Evolutionary conservation across 176 grass and related monocot genomes (phyloP).

Genomic region (Aegilops speltoides): DNA sequence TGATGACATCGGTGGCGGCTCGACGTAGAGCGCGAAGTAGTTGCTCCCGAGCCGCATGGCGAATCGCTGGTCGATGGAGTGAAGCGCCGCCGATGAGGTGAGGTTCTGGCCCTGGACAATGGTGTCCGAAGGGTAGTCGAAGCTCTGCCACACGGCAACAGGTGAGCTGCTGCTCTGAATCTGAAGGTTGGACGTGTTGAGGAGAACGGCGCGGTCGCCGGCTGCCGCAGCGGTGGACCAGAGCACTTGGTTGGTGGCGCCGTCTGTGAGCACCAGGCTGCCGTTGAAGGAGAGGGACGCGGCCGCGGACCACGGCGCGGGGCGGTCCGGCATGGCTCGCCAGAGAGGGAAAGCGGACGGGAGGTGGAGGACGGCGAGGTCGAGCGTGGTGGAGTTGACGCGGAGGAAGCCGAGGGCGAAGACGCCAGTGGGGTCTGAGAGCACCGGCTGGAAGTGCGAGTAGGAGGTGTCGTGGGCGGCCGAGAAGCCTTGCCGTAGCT

Average conservation of each 20-base stretch:
- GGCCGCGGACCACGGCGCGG: slow-evolving; percentile 37
- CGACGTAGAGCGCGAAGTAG: slow-evolving; percentile 62
- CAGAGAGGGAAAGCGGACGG: slow-evolving; percentile 73
- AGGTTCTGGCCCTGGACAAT: slow-evolving; percentile 91
- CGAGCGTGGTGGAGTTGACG: slow-evolving; percentile 53
- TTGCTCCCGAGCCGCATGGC: slow-evolving; percentile 59
- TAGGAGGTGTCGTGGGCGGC: slow-evolving; percentile 49
- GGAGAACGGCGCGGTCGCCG: slow-evolving; percentile 64
- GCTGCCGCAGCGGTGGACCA: slow-evolving; percentile 48
- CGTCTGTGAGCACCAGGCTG: slow-evolving; percentile 53
- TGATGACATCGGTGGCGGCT: slow-evolving; percentile 3
- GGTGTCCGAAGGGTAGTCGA: slow-evolving; percentile 77
- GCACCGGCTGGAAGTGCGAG: slow-evolving; percentile 74
- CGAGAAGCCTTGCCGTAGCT: slow-evolving; percentile 71
- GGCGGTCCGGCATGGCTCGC: slow-evolving; percentile 54
- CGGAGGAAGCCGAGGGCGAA: slow-evolving; percentile 88
- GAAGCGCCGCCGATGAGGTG: slow-evolving; percentile 51
- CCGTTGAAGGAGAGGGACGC: slow-evolving; percentile 67
- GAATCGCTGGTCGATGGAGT: slow-evolving; percentile 54
- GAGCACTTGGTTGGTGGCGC: slow-evolving; percentile 35
- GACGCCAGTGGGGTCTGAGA: slow-evolving; percentile 64
- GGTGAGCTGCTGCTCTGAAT: slow-evolving; percentile 34
- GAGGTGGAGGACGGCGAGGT: slow-evolving; percentile 78
- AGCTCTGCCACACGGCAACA: slow-evolving; percentile 69
- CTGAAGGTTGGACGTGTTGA: slow-evolving; percentile 88